Conservation (phyloP, 176 grass and related monocot genomes). For the Oryza glumipatula region DNA sequence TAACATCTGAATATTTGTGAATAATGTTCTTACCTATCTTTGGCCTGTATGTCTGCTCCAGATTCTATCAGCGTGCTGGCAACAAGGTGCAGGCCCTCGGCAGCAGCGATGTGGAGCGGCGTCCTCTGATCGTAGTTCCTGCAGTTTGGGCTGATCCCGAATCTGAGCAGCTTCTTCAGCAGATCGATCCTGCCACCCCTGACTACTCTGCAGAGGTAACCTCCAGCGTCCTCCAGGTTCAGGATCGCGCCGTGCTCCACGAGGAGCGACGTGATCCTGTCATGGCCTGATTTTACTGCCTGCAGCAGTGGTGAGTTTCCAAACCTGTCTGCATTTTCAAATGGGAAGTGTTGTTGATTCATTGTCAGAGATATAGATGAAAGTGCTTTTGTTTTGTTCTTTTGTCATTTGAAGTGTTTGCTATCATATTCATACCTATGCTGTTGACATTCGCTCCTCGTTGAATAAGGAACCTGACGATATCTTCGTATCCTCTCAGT, state of each 20-base stretch:
- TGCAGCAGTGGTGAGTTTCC: constrained; percentile 78
- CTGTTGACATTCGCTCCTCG: constrained; percentile 67
- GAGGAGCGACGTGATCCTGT: constrained; percentile 66
- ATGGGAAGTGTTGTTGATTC: background rate
- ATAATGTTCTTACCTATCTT: constrained; percentile 53
- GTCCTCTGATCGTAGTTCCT: constrained; percentile 83
- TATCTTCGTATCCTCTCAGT: constrained; percentile 78
- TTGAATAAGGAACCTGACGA: constrained; percentile 76
- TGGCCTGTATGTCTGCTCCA: constrained; percentile 60
- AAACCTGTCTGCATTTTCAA: constrained; percentile 67
- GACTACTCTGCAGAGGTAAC: constrained; percentile 69
- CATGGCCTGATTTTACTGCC: constrained; percentile 72
- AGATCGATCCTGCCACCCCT: constrained; percentile 62
- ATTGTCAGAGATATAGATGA: background rate
- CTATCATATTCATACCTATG: constrained; percentile 65
- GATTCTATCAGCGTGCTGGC: constrained; percentile 64
- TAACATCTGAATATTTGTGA: background rate
- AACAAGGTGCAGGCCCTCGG: constrained; percentile 72
- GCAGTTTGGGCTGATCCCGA: constrained; percentile 77
- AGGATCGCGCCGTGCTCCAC: constrained; percentile 60
- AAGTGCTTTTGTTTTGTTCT: background rate
- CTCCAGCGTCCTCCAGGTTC: constrained; percentile 72
- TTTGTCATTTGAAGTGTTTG: background rate
- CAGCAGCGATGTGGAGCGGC: constrained; percentile 71
- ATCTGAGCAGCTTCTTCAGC: constrained; percentile 60